Percentiles rank a stretch among this genome's conserved stretches.
phyloP scores from a whole-genome alignment of 2,329 filamentous ascomycete genomes.

The Leptographium wingfieldii region DNA sequence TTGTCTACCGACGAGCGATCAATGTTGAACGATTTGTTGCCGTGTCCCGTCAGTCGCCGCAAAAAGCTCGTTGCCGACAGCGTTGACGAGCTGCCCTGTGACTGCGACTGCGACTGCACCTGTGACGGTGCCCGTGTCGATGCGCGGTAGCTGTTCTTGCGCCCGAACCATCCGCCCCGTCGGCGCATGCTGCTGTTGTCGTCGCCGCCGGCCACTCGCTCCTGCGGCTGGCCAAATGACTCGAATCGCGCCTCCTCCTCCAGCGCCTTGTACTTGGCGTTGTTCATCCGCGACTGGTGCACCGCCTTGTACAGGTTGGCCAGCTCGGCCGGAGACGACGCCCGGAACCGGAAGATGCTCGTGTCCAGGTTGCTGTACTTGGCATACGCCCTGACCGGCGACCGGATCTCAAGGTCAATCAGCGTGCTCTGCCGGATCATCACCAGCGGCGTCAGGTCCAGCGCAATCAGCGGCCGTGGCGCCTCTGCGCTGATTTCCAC shows the following conservation, averaged over 20 bases:
- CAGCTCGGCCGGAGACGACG: constrained; percentile 63
- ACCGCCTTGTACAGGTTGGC: constrained; percentile 73
- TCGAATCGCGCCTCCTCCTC: constrained; percentile 57
- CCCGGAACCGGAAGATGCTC: constrained; percentile 81
- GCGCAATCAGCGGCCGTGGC: constrained; percentile 43
- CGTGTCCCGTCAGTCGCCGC: constrained; percentile 58
- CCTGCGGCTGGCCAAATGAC: constrained; percentile 51
- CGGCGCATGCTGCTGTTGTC: constrained; percentile 26
- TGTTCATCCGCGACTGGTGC: constrained; percentile 80
- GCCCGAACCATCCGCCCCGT: constrained; percentile 44
- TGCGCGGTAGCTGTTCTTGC: constrained; percentile 52
- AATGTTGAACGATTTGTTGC: constrained; percentile 63
- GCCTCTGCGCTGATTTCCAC: constrained; percentile 19
- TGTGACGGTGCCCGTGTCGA: constrained; percentile 48
- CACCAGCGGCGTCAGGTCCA: constrained; percentile 85
- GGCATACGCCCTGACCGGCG: constrained; percentile 62
- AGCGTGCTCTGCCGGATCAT: constrained; percentile 82
- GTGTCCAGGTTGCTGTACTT: constrained; percentile 52
- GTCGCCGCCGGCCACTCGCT: constrained; percentile 28
- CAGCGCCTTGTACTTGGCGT: constrained; percentile 68
- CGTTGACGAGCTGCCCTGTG: constrained; percentile 54
- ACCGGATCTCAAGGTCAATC: constrained; percentile 87
- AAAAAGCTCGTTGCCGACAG: constrained; percentile 66
- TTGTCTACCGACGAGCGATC: constrained; percentile 62
- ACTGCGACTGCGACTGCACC: constrained; percentile 51